Evolutionary conservation across 352 stramenopile genomes (phyloP).

Genomic region (Pythium sukuiense): DNA sequence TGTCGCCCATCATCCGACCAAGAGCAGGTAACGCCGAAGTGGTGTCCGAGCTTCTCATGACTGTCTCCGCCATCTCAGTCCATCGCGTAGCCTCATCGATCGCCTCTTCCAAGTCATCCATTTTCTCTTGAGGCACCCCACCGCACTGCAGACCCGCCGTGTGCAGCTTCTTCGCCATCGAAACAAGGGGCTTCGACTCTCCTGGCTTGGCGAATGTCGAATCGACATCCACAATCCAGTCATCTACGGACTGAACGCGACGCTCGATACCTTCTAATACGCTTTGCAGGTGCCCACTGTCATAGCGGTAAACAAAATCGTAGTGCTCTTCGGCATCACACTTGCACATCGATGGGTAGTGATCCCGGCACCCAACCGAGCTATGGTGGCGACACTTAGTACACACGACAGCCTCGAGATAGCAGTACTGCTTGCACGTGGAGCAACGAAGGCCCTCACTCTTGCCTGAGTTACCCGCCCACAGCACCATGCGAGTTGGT

Average conservation of each 20-base stretch:
- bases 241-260: slow-evolving; percentile 37
- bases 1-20: slow-evolving; percentile 12
- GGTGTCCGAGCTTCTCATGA: slow-evolving; percentile 8
- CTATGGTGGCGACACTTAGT: slow-evolving; percentile 60
- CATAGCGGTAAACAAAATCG: slow-evolving; percentile 60
- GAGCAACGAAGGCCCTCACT: slow-evolving; percentile 72
- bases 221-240: slow-evolving; percentile 44
- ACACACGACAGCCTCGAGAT: slow-evolving; percentile 80
- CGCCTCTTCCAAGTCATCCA: slow-evolving; percentile 25
- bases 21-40: slow-evolving; percentile 8
- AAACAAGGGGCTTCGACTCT: slow-evolving; percentile 8
- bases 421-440: slow-evolving; percentile 85
- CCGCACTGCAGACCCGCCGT: slow-evolving; percentile 17
- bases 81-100: slow-evolving; percentile 25
- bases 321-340: slow-evolving; percentile 57
- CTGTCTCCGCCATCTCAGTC: slow-evolving; percentile 16
- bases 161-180: slow-evolving; percentile 30
- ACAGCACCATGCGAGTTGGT: slow-evolving; percentile 75
- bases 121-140: slow-evolving; percentile 21
- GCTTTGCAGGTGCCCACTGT: slow-evolving; percentile 37
- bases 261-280: slow-evolving; percentile 35
- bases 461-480: slow-evolving; percentile 78
- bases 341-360: slow-evolving; percentile 80
- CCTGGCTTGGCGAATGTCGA: slow-evolving; percentile 21
- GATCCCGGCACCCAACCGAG: slow-evolving; percentile 70